phyloP scores from a whole-genome alignment of 164 flowering plant species.

The Euptelea pleiosperma region DNA sequence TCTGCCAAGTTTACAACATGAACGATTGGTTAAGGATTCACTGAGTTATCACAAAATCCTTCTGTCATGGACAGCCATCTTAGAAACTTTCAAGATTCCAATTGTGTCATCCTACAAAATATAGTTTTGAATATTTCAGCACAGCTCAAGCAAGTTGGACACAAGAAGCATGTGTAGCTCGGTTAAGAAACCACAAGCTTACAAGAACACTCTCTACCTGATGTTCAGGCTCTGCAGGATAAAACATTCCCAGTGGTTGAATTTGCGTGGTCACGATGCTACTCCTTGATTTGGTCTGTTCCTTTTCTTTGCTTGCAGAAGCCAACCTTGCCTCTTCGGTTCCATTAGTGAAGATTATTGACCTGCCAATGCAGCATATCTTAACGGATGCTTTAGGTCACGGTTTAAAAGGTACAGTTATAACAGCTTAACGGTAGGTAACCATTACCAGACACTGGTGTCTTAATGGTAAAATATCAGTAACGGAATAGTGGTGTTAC shows the following conservation, averaged over 20 bases:
- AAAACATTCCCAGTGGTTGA: slow-evolving; percentile 59
- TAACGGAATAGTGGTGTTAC: too few species aligned
- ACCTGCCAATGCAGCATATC: slow-evolving; percentile 38
- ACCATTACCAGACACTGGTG: too few species aligned
- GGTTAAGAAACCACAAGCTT: neutral
- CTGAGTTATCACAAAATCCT: too few species aligned
- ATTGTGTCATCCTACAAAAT: neutral
- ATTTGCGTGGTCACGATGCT: slow-evolving; percentile 83
- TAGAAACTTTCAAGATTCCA: neutral
- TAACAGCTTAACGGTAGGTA: too few species aligned
- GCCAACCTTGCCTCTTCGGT: slow-evolving; percentile 83
- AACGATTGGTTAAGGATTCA: neutral
- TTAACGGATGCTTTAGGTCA: too few species aligned
- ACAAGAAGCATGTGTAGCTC: neutral
- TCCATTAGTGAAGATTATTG: slow-evolving; percentile 81
- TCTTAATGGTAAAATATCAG: too few species aligned
- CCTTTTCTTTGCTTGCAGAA: slow-evolving; percentile 75
- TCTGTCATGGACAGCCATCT: neutral
- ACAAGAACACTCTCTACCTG: slow-evolving; percentile 48
- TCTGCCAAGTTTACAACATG: slow-evolving; percentile 38
- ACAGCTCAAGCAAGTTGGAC: neutral
- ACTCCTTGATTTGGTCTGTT: slow-evolving; percentile 62
- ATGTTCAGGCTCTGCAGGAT: slow-evolving; percentile 93
- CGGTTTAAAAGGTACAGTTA: too few species aligned
- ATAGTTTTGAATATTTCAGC: neutral